Evolutionary conservation across 2,329 filamentous ascomycete species (phyloP), one percentile per base, ranked within the genome.

Genomic region (Diaporthe vaccinii): DNA sequence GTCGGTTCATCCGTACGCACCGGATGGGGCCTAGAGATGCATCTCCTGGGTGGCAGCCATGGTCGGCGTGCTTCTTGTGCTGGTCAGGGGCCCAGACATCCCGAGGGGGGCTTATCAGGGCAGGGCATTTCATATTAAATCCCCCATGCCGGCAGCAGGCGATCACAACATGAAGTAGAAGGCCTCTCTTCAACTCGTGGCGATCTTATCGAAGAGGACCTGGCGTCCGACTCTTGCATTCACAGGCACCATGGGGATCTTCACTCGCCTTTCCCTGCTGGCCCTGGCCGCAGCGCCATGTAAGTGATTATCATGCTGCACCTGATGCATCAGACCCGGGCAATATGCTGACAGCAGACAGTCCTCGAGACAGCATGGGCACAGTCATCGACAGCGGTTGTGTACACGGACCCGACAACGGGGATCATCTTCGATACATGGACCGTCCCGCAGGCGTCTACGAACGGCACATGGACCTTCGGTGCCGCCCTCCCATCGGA

Each of bases 371-470:
- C 73, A 41, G 15, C 68, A 65, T 55, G 73, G 46, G 80, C 79
- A 31, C 81, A 82, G 75, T 78, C 78, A 53, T 76, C 78, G 31
- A 68, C 46, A 1, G 77, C 84, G 2, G 79, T 78, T 17, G 80
- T 81, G n/a, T 87, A 85, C 78, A 88, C 83, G 4, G 86, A 89
- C 71, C 81, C 84, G 57, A 82, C 82, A 53, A 89, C 88, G 10
- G 87, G 87, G 31, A 90, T 90, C 78, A 82, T 81, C 59, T 90
- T 90, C 80, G 87, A 88, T 78, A 87, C 87, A 55, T 89, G 87
- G 82, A 82, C 81, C 8, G 84, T 88, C 34, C 73, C 80, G 44
- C 69, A 78, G 53, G 82, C 82, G 7, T 81, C 84, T 12, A 84
- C 85, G 22, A 79, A 81, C 57, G 73, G 73, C 14, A 87, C 85